phyloP scores from a whole-genome alignment of 257 asterid species.

The Scutellaria galericulata region DNA sequence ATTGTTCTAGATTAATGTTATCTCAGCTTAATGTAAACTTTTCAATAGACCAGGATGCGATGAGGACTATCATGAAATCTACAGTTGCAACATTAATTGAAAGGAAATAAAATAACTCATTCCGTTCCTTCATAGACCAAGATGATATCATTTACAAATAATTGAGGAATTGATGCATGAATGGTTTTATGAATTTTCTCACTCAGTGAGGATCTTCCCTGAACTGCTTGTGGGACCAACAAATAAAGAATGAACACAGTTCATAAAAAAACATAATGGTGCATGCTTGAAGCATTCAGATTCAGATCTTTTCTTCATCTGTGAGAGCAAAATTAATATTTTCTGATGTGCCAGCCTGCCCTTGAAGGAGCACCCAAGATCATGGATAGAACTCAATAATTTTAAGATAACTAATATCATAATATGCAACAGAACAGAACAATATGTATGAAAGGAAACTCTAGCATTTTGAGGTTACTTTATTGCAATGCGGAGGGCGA shows the following conservation, averaged over 20 bases:
- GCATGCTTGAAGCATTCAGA: background rate
- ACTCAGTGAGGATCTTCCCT: background rate
- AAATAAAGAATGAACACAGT: background rate
- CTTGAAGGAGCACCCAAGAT: background rate
- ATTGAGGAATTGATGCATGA: background rate
- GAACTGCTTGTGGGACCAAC: slow-evolving; percentile 3
- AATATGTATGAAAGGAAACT: slow-evolving; percentile 9
- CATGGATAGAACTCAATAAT: background rate
- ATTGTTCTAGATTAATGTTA: background rate
- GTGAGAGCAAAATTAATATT: slow-evolving; percentile 23
- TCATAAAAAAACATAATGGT: background rate
- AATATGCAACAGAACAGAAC: slow-evolving; percentile 22
- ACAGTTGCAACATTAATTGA: background rate
- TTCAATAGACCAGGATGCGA: no score
- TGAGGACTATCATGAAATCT: background rate
- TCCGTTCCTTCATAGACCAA: background rate
- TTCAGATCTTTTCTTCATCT: slow-evolving; percentile 7
- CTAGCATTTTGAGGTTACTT: slow-evolving; percentile 40
- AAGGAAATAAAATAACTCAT: background rate
- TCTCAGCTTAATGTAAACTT: slow-evolving; percentile 1
- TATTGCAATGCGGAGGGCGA: slow-evolving; percentile 58
- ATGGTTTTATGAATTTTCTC: background rate
- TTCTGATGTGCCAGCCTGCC: slow-evolving; percentile 8
- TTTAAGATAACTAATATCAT: slow-evolving; percentile 14
- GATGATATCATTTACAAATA: background rate